These are phyloP conservation scores for Antrodiella citrinella DNA, from an alignment of 768 basidiomycete species.

Conservation along the genomic window DNA sequence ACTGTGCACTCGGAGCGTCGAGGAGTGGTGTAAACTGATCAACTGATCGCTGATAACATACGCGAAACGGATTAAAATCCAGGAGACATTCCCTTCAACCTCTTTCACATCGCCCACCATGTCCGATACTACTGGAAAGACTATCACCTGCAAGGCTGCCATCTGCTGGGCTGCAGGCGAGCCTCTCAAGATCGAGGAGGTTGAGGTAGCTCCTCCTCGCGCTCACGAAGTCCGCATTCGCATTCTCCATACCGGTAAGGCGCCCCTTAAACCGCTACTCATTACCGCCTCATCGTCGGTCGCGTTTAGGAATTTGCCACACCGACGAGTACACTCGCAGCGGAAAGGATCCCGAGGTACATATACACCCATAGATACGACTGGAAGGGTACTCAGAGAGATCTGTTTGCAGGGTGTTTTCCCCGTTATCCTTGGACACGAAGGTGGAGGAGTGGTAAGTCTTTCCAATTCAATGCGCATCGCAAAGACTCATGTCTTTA, in stretches of 20 bases:
- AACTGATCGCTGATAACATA: not conserved
- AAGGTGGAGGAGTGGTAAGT: constrained; percentile 84
- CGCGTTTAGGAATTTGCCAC: constrained; percentile 75
- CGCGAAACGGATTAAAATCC: not conserved
- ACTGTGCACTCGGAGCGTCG: no score
- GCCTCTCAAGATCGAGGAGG: constrained; percentile 78
- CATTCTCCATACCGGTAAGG: constrained; percentile 81
- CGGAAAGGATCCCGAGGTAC: constrained; percentile 90
- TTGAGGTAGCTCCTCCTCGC: constrained; percentile 88
- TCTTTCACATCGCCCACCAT: constrained; percentile 32
- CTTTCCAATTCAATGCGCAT: constrained; percentile 1
- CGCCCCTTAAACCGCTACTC: not conserved
- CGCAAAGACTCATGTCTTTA: constrained; percentile 1
- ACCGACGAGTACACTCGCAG: constrained; percentile 97
- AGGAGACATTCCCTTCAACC: constrained; percentile 8
- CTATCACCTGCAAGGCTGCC: constrained; percentile 83
- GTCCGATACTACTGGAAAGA: constrained; percentile 69
- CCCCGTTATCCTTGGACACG: constrained; percentile 91
- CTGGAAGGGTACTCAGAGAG: no score
- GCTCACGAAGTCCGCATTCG: constrained; percentile 90
- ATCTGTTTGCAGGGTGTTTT: constrained; percentile 62
- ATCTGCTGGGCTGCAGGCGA: constrained; percentile 94
- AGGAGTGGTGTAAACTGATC: no score
- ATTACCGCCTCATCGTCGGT: constrained; percentile 2
- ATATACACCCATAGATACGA: no score